Evolutionary conservation across 2,329 filamentous ascomycete genomes (phyloP).

Genomic region (Epichloe elymi): DNA sequence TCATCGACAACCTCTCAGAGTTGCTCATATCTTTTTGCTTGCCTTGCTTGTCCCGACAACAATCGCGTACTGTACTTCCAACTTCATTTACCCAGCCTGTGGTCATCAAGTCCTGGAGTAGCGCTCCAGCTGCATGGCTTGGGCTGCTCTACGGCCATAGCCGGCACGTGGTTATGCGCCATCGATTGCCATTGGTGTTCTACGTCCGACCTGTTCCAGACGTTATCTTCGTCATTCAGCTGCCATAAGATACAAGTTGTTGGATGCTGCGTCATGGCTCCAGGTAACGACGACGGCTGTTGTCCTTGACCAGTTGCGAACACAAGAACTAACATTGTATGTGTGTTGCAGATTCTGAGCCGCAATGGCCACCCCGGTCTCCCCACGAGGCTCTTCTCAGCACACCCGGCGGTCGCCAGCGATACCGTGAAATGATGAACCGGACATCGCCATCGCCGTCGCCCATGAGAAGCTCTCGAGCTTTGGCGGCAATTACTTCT

Average conservation of each 20-base stretch:
- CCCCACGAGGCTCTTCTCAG: conserved; percentile 50
- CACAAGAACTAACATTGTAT: not conserved
- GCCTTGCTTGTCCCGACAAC: not conserved
- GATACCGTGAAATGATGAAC: conserved; percentile 54
- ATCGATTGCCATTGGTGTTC: not conserved
- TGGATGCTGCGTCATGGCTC: conserved; percentile 6
- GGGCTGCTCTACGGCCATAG: conserved; percentile 5
- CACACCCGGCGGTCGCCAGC: conserved; percentile 68
- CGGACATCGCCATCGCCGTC: conserved; percentile 57
- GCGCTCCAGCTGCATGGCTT: conserved; percentile 3
- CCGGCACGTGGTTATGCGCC: conserved; percentile 8
- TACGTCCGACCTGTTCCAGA: not conserved
- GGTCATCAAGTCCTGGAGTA: not conserved
- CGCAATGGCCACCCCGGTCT: conserved; percentile 54
- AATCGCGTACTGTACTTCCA: not conserved
- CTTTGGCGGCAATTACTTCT: conserved; percentile 3
- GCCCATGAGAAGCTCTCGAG: conserved; percentile 26
- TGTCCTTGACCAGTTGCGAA: not conserved
- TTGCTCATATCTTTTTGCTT: not conserved
- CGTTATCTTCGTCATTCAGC: not conserved
- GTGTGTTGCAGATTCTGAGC: conserved; percentile 25
- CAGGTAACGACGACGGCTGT: conserved; percentile 4
- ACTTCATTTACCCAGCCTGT: not conserved
- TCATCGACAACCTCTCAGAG: no score
- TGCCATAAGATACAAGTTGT: not conserved